Conservation (phyloP, 129 eudicot genomes). For the Kitagawia praeruptora region DNA sequence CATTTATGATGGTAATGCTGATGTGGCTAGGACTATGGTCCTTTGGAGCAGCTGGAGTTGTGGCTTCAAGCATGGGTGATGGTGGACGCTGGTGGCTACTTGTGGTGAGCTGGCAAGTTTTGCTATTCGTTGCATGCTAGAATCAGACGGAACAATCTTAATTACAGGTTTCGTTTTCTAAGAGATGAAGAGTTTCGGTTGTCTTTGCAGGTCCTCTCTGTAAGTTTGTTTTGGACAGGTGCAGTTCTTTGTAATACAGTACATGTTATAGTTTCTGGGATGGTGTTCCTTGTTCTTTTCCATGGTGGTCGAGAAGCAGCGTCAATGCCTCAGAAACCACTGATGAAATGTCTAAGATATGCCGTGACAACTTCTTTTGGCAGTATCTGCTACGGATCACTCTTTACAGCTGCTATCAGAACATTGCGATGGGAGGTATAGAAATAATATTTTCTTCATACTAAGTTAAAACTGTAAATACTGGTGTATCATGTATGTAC, state of each 20-base stretch:
- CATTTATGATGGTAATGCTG: conserved; percentile 79
- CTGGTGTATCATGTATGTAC: not conserved
- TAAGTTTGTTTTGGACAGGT: conserved; percentile 98
- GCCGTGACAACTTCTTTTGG: conserved; percentile 95
- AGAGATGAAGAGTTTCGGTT: not conserved
- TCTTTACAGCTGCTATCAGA: conserved; percentile 92
- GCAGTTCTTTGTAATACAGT: conserved; percentile 94
- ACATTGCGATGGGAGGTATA: conserved; percentile 93
- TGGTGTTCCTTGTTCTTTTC: conserved; percentile 92
- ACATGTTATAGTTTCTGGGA: conserved; percentile 90
- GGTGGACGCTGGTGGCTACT: conserved; percentile 98
- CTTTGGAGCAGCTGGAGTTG: conserved; percentile 90
- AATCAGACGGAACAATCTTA: not conserved
- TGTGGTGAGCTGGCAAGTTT: conserved; percentile 98
- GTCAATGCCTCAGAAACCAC: conserved; percentile 74
- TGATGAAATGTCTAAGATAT: conserved; percentile 59
- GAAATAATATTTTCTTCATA: not conserved
- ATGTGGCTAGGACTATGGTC: conserved; percentile 88
- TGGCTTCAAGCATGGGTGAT: conserved; percentile 79
- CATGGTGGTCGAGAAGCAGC: conserved; percentile 79
- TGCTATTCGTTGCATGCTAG: conserved; percentile 21
- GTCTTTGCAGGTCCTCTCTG: conserved; percentile 63
- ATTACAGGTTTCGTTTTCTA: not conserved
- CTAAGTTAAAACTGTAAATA: not conserved
- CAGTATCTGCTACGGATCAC: conserved; percentile 98